Percentiles rank a stretch among this genome's conserved stretches.
phyloP scores from a whole-genome alignment of 805 yeast genomes.

The Maudiozyma barnettii region DNA sequence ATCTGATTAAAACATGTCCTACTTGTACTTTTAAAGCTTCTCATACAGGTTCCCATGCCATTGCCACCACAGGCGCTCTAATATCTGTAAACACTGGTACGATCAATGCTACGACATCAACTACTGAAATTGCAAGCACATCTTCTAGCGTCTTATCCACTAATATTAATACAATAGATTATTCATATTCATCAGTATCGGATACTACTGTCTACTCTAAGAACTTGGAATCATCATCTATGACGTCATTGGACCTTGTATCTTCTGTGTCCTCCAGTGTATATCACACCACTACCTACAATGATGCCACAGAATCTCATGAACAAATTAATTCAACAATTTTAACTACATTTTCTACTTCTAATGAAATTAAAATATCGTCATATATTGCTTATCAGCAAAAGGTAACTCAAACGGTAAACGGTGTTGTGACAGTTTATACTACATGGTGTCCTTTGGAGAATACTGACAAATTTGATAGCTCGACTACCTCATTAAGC shows the following conservation, averaged over 20 bases:
- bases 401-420: constrained; percentile 16
- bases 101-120: no score
- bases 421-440: constrained; percentile 21
- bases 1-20: not conserved
- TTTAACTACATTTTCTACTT: constrained; percentile 4
- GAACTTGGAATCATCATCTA: not conserved
- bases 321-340: not conserved
- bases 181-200: no score
- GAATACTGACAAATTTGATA: not conserved
- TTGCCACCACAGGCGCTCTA: no score
- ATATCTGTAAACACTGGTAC: no score
- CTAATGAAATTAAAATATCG: not conserved
- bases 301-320: not conserved
- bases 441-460: constrained; percentile 33
- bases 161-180: no score
- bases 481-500: not conserved
- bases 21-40: not conserved
- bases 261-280: not conserved
- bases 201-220: not conserved
- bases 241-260: no score
- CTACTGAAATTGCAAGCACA: no score
- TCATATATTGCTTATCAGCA: constrained; percentile 4
- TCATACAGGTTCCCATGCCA: not conserved
- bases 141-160: no score
- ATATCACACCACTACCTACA: not conserved